A percentile compares a stretch with the other conserved stretches of the same genome.
Evolutionary conservation across 768 basidiomycete species (phyloP).

Genomic region (Polyporus arcularius): DNA sequence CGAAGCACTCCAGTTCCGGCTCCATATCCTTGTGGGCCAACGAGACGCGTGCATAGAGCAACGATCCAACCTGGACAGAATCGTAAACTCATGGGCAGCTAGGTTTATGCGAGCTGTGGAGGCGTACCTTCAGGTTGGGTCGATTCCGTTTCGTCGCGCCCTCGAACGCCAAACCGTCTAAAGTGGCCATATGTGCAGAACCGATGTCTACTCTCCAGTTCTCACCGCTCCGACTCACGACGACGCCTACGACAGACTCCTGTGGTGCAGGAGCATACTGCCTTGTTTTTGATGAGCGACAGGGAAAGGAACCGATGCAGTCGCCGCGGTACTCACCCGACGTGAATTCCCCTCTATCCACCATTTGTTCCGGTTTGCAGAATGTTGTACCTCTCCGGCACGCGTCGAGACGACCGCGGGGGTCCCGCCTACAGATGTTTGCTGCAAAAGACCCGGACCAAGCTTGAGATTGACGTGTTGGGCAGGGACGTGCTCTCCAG

Average conservation of each 20-base stretch:
- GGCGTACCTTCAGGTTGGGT: conserved; percentile 83
- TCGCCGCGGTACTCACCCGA: conserved; percentile 58
- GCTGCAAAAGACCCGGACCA: conserved; percentile 78
- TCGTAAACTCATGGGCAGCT: background rate
- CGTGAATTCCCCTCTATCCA: conserved; percentile 89
- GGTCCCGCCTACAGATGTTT: conserved; percentile 33
- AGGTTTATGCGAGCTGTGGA: background rate
- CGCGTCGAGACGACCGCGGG: conserved; percentile 58
- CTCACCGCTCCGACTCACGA: conserved; percentile 82
- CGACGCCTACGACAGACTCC: conserved; percentile 85
- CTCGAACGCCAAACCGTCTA: conserved; percentile 94
- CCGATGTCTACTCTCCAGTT: conserved; percentile 95
- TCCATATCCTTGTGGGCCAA: conserved; percentile 98
- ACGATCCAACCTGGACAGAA: conserved; percentile 71
- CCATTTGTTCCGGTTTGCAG: conserved; percentile 73
- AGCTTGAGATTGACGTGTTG: conserved; percentile 81
- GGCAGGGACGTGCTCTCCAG: conserved; percentile 77
- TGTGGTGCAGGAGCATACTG: conserved; percentile 92
- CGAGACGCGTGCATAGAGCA: conserved; percentile 91
- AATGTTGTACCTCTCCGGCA: conserved; percentile 69
- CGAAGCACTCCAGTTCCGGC: conserved; percentile 95
- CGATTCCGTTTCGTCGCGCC: conserved; percentile 93
- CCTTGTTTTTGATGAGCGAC: conserved; percentile 2
- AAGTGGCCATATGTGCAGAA: conserved; percentile 76
- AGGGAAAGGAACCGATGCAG: background rate